Conservation (phyloP, 2,329 filamentous ascomycete genomes). For the Aspergillus brasiliensis region DNA sequence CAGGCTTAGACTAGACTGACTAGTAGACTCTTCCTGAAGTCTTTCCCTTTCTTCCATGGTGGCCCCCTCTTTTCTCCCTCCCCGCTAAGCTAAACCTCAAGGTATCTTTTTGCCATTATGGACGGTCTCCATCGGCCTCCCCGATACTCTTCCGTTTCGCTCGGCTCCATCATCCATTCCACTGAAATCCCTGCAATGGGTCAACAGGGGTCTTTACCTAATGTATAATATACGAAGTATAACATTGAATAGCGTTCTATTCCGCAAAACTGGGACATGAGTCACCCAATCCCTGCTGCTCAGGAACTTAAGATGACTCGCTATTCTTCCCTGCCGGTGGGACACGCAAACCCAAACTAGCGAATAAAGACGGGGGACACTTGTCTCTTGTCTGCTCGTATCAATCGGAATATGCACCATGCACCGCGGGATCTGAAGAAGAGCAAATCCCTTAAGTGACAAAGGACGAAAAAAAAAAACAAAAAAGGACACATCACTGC, state of each 20-base stretch:
- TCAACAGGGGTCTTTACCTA: not conserved
- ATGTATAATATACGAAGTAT: no score
- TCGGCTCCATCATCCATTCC: not conserved
- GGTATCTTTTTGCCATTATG: not conserved
- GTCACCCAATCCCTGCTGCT: not conserved
- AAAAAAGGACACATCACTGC: not conserved
- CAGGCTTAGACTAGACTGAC: no score
- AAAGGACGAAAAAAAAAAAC: not conserved
- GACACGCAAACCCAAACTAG: not conserved
- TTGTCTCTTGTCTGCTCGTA: not conserved
- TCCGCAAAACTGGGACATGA: not conserved
- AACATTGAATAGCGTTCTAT: not conserved
- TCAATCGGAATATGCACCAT: not conserved
- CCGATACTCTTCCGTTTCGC: not conserved
- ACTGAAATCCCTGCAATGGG: not conserved
- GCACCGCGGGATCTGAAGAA: not conserved
- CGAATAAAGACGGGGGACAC: not conserved
- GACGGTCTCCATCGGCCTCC: not conserved
- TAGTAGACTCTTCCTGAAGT: not conserved
- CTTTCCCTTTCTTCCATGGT: not conserved
- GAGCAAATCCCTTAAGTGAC: not conserved
- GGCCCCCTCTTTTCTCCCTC: not conserved
- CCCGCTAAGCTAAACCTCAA: not conserved
- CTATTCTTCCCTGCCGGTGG: not conserved
- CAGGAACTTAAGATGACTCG: not conserved